phyloP scores from a whole-genome alignment of 2,329 filamentous ascomycete species.

The Pseudogymnoascus sp. region DNA sequence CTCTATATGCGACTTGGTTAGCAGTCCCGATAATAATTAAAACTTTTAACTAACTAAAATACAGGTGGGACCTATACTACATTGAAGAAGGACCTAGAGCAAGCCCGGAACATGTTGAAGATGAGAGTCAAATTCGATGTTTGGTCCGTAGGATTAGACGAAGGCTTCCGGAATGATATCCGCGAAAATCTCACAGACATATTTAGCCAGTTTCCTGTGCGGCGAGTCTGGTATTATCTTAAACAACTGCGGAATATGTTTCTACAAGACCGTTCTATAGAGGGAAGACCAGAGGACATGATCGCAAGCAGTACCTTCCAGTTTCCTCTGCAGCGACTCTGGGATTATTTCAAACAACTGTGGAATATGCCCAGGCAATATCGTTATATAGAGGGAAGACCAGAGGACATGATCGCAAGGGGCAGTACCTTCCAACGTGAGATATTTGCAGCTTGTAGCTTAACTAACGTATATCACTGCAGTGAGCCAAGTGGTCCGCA shows the following conservation, averaged over 20 bases:
- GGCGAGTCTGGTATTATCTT: conserved; percentile 22
- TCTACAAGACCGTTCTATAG: background rate
- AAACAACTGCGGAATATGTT: conserved; percentile 15
- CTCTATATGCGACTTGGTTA: background rate
- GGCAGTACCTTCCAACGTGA: conserved; percentile 14
- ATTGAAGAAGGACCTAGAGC: conserved; percentile 21
- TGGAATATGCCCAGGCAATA: conserved; percentile 11
- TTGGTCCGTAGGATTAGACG: conserved; percentile 25
- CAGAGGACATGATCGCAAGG: conserved; percentile 17
- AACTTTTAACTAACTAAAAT: background rate
- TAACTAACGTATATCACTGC: conserved; percentile 12
- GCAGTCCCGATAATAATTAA: background rate
- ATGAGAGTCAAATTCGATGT: conserved; percentile 28
- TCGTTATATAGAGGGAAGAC: conserved; percentile 1
- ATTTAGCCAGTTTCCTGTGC: conserved; percentile 24
- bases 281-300: conserved; percentile 15
- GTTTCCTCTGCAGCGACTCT: conserved; percentile 23
- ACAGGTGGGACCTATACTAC: conserved; percentile 21
- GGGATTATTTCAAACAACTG: conserved; percentile 20
- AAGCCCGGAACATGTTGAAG: conserved; percentile 23
- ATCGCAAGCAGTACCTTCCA: conserved; percentile 16
- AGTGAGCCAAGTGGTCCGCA: conserved; percentile 9
- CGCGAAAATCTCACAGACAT: conserved; percentile 21
- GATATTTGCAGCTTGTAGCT: conserved; percentile 3
- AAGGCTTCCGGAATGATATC: conserved; percentile 22